Conservation (phyloP, 176 grass and related monocot species). For the Oryza nivara region DNA sequence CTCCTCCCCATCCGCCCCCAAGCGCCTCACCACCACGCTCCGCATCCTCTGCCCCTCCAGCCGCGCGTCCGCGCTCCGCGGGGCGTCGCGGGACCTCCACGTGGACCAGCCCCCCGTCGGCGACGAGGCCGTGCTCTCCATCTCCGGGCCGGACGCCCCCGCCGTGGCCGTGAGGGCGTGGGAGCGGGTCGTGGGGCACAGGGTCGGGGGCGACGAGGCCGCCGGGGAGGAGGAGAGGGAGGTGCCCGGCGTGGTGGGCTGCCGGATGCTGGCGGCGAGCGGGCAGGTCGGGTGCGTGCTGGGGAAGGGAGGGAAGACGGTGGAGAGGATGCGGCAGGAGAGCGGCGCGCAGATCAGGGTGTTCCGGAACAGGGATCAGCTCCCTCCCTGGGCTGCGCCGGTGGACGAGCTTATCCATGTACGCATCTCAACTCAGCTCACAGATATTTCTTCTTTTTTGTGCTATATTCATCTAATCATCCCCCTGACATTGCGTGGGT, state of each 20-base stretch:
- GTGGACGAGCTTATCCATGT: slow-evolving; percentile 78
- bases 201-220: slow-evolving; percentile 25
- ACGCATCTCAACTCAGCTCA: slow-evolving; percentile 29
- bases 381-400: slow-evolving; percentile 48
- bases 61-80: slow-evolving; percentile 35
- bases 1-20: slow-evolving; percentile 41
- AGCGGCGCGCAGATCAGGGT: slow-evolving; percentile 79
- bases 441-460: neutral
- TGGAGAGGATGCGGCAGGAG: slow-evolving; percentile 72
- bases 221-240: slow-evolving; percentile 51
- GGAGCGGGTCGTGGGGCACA: slow-evolving; percentile 50
- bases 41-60: slow-evolving; percentile 58
- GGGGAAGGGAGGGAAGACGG: slow-evolving; percentile 73
- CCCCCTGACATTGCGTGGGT: neutral
- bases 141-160: slow-evolving; percentile 44
- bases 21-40: slow-evolving; percentile 50
- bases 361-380: slow-evolving; percentile 66
- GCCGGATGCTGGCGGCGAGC: slow-evolving; percentile 59
- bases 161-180: slow-evolving; percentile 55
- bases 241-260: slow-evolving; percentile 51
- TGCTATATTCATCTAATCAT: neutral
- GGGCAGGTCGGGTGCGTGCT: slow-evolving; percentile 64
- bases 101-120: slow-evolving; percentile 54
- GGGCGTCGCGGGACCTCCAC: slow-evolving; percentile 40
- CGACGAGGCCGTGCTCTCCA: slow-evolving; percentile 58